Percentiles rank a stretch among this genome's conserved stretches.
phyloP scores from a whole-genome alignment of 305 asterid genomes.

The Fraxinus sp. region DNA sequence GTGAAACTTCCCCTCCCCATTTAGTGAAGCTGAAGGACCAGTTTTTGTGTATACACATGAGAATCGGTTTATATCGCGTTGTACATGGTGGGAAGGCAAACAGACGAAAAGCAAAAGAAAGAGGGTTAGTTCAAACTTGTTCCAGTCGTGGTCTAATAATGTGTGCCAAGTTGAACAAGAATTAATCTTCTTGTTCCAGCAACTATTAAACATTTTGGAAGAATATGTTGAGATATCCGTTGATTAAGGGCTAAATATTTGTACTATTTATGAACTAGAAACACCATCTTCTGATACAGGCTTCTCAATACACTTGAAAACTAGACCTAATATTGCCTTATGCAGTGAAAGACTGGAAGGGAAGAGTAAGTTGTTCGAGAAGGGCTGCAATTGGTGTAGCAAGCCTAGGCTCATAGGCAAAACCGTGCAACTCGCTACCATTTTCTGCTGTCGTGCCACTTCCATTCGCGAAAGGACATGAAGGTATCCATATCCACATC shows the following conservation, averaged over 20 bases:
- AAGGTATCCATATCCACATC: slow-evolving; percentile 79
- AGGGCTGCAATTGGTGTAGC: slow-evolving; percentile 74
- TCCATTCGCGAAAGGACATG: slow-evolving; percentile 50
- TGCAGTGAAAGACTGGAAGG: slow-evolving; percentile 53
- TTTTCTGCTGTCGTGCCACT: slow-evolving; percentile 11
- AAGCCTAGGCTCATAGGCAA: slow-evolving; percentile 68
- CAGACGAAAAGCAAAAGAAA: neutral
- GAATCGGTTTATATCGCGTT: neutral
- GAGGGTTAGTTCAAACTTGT: neutral
- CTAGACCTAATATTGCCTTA: slow-evolving; percentile 15
- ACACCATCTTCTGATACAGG: neutral
- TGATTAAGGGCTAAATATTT: neutral
- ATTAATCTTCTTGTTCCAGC: neutral
- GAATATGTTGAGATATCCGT: neutral
- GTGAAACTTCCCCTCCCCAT: neutral
- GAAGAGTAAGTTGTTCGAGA: slow-evolving; percentile 76
- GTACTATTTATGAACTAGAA: neutral
- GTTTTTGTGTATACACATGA: neutral
- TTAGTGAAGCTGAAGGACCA: neutral
- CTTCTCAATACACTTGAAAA: neutral
- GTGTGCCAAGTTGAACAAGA: neutral
- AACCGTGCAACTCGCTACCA: slow-evolving; percentile 62
- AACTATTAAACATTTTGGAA: neutral
- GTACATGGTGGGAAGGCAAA: neutral
- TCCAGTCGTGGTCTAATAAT: neutral